A percentile compares a stretch with the other conserved stretches of the same genome.
Conservation (phyloP, 2,329 filamentous ascomycete species). For the Exophiala aquamarina region DNA sequence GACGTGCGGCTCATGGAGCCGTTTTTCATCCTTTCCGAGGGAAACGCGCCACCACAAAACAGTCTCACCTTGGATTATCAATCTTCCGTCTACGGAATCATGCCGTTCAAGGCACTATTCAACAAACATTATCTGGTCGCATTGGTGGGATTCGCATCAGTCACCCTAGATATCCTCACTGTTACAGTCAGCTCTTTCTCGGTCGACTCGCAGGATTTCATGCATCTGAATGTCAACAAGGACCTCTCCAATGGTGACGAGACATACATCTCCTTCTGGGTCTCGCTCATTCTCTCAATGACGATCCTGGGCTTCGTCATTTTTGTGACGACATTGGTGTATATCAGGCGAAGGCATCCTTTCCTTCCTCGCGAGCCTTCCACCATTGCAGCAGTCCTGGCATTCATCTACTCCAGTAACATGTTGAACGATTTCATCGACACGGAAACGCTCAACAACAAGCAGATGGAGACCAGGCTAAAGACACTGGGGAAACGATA, state of each 20-base stretch:
- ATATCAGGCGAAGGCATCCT: slow-evolving; percentile 62
- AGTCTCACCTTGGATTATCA: slow-evolving; percentile 52
- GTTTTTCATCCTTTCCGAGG: slow-evolving; percentile 47
- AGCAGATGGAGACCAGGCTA: slow-evolving; percentile 62
- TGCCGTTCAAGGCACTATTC: slow-evolving; percentile 43
- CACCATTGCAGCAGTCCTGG: slow-evolving; percentile 73
- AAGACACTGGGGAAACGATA: slow-evolving; percentile 66
- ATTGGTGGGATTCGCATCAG: slow-evolving; percentile 44
- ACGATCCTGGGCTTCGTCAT: slow-evolving; percentile 67
- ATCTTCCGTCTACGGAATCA: slow-evolving; percentile 46
- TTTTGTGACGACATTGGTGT: slow-evolving; percentile 59
- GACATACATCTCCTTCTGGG: slow-evolving; percentile 61
- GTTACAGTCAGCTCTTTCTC: slow-evolving; percentile 49
- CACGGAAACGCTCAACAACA: slow-evolving; percentile 62
- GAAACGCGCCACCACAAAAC: slow-evolving; percentile 43
- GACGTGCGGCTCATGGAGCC: slow-evolving; percentile 50
- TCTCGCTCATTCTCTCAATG: slow-evolving; percentile 62
- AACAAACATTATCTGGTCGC: slow-evolving; percentile 48
- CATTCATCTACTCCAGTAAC: slow-evolving; percentile 76
- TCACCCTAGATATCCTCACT: slow-evolving; percentile 48
- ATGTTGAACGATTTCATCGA: slow-evolving; percentile 76
- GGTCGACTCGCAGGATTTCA: slow-evolving; percentile 44
- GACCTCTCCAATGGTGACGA: slow-evolving; percentile 38
- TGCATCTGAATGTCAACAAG: slow-evolving; percentile 16
- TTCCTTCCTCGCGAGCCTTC: slow-evolving; percentile 77